phyloP scores from a whole-genome alignment of 768 basidiomycete genomes.

The Russula emetica region DNA sequence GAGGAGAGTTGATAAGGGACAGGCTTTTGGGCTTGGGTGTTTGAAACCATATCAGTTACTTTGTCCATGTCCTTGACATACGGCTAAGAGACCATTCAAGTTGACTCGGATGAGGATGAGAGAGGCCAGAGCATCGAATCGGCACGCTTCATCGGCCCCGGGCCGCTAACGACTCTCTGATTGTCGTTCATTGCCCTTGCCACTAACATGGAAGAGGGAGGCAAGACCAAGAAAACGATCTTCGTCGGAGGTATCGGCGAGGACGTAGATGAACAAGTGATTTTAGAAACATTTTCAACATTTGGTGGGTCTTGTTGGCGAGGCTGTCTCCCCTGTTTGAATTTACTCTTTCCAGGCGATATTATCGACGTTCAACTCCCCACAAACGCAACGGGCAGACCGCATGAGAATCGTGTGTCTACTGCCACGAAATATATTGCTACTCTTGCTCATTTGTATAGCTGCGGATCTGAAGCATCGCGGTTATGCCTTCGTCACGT shows the following conservation, averaged over 20 bases:
- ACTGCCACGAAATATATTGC: not conserved
- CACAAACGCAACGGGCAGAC: slow-evolving; percentile 65
- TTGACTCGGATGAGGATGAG: too few relatives aligned
- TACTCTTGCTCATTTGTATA: slow-evolving; percentile 13
- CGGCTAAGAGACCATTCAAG: too few relatives aligned
- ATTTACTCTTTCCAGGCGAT: slow-evolving; percentile 55
- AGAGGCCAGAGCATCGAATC: too few relatives aligned
- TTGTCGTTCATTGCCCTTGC: too few relatives aligned
- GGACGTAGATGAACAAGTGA: slow-evolving; percentile 71
- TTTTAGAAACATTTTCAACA: slow-evolving; percentile 77
- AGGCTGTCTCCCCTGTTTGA: slow-evolving; percentile 1
- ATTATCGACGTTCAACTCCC: slow-evolving; percentile 91
- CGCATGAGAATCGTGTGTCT: slow-evolving; percentile 53
- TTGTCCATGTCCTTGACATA: too few relatives aligned
- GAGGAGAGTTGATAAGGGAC: too few relatives aligned
- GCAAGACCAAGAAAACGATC: slow-evolving; percentile 79
- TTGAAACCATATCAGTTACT: too few relatives aligned
- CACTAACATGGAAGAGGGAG: slow-evolving; percentile 68
- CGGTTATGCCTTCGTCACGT: slow-evolving; percentile 93
- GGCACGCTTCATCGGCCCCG: too few relatives aligned
- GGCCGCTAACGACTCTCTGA: too few relatives aligned
- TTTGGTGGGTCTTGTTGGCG: slow-evolving; percentile 60
- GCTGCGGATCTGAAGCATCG: slow-evolving; percentile 71
- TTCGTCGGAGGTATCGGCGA: slow-evolving; percentile 82
- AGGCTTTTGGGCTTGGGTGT: too few relatives aligned